Percentiles rank a stretch among this genome's conserved stretches.
These are phyloP conservation scores for Penicillium cataractarum DNA, from an alignment of 495 filamentous ascomycete genomes.

Conservation along the genomic window DNA sequence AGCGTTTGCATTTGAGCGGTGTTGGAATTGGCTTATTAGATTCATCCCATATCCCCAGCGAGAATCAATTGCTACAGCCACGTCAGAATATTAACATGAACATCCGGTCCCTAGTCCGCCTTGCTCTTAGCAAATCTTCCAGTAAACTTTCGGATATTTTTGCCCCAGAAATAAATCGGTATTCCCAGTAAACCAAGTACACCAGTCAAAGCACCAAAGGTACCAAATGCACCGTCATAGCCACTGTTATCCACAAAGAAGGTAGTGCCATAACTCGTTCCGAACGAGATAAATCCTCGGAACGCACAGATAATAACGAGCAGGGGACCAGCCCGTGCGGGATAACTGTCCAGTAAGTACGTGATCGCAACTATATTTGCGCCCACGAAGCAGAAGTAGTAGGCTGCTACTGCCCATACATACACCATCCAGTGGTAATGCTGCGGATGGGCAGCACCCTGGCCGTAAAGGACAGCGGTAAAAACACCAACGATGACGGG, in stretches of 20 bases:
- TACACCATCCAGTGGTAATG: constrained; percentile 42
- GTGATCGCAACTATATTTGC: constrained; percentile 45
- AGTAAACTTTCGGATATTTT: constrained; percentile 34
- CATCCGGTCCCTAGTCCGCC: neutral
- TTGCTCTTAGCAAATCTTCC: constrained; percentile 20
- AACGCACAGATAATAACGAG: constrained; percentile 46
- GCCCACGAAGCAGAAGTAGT: constrained; percentile 44
- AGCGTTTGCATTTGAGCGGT: constrained; percentile 8
- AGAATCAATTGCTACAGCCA: neutral
- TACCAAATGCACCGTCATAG: constrained; percentile 36
- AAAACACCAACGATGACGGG: constrained; percentile 38
- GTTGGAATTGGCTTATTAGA: neutral
- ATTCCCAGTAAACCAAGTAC: constrained; percentile 28
- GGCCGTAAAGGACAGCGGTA: constrained; percentile 36
- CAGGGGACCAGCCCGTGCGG: constrained; percentile 37
- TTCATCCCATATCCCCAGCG: neutral
- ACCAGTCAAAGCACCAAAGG: constrained; percentile 32
- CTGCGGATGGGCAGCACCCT: constrained; percentile 32
- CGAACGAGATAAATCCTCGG: constrained; percentile 43
- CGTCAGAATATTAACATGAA: neutral
- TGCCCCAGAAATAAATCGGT: constrained; percentile 36
- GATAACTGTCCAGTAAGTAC: constrained; percentile 44
- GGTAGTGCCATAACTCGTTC: constrained; percentile 33
- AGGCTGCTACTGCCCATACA: constrained; percentile 35
- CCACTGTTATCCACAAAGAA: constrained; percentile 29